phyloP scores from a whole-genome alignment of 2,329 filamentous ascomycete species.

The Paecilomyces formosus region DNA sequence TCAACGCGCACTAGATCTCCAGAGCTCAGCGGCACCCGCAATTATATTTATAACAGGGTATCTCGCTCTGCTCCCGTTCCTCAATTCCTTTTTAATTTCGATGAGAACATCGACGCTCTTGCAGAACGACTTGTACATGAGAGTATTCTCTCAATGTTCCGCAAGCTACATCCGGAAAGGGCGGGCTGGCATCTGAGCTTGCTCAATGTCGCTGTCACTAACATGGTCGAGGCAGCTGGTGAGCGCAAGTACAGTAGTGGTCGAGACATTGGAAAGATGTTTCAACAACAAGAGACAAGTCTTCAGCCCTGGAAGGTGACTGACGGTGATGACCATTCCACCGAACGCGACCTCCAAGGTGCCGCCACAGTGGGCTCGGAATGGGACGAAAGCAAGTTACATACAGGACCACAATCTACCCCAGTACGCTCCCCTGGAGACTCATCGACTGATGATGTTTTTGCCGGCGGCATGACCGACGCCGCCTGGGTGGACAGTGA shows the following conservation, averaged over 20 bases:
- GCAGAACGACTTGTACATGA: slow-evolving; percentile 65
- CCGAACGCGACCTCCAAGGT: neutral
- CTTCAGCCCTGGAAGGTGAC: slow-evolving; percentile 59
- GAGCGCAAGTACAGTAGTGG: slow-evolving; percentile 51
- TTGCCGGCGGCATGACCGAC: slow-evolving; percentile 12
- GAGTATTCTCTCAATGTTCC: slow-evolving; percentile 63
- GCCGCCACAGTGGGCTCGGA: neutral
- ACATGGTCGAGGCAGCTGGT: slow-evolving; percentile 60
- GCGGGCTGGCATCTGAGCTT: slow-evolving; percentile 72
- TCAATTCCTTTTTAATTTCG: slow-evolving; percentile 61
- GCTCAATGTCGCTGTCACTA: slow-evolving; percentile 79
- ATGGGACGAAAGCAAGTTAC: neutral
- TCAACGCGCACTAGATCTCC: slow-evolving; percentile 60
- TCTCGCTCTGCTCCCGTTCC: slow-evolving; percentile 72
- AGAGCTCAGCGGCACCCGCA: slow-evolving; percentile 47
- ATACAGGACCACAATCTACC: neutral
- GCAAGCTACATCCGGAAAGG: slow-evolving; percentile 62
- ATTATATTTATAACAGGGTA: slow-evolving; percentile 58
- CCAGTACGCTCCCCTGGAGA: neutral
- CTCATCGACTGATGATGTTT: neutral
- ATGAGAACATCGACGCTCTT: slow-evolving; percentile 50
- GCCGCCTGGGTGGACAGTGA: slow-evolving; percentile 27
- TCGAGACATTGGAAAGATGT: slow-evolving; percentile 76
- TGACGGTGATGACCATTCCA: slow-evolving; percentile 1
- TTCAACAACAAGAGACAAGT: slow-evolving; percentile 63